These are phyloP conservation scores for apple (Malus domestica) DNA, from an alignment of 306 rosid genomes.

Conservation along the genomic window ASM211411v1 NC_041801.1:18163001-18163500, in stretches of 20 bases:
- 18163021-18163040: too few species aligned
- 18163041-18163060: too few species aligned
- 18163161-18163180: not conserved
- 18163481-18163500: conserved; percentile 77
- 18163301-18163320: not conserved
- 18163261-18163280: not conserved
- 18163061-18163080: too few species aligned
- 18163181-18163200: not conserved
- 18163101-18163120: not conserved
- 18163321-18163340: not conserved
- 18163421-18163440: conserved; percentile 82
- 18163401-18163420: conserved; percentile 94
- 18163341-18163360: not conserved
- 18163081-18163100: not conserved
- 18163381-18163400: not conserved
- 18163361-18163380: not conserved
- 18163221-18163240: not conserved
- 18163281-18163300: not conserved
- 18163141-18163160: not conserved
- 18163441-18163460: conserved; percentile 82
- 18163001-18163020: too few species aligned
- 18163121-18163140: not conserved
- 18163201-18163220: not conserved
- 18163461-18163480: conserved; percentile 83
- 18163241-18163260: not conserved